Conservation (phyloP, 257 asterid genomes). For the Primulina eburnea region DNA sequence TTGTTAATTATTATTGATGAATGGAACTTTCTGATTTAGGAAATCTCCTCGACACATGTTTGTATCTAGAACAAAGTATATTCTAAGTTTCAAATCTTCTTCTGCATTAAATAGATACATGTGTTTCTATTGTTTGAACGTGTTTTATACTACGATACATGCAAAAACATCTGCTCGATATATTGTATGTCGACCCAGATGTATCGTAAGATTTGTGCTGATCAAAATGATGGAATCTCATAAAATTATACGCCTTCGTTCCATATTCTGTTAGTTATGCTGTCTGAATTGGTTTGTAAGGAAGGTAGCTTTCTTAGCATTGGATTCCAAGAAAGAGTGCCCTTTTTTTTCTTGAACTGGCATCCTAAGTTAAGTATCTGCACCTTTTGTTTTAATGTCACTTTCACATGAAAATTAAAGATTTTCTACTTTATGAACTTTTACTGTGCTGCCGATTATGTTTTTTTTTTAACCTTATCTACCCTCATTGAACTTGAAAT, state of each 20-base stretch:
- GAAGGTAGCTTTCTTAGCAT: conserved; percentile 1
- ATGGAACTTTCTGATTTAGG: conserved; percentile 54
- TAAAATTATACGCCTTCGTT: conserved; percentile 14
- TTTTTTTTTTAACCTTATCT: background rate
- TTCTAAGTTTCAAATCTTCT: background rate
- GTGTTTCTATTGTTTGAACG: background rate
- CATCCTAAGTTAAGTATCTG: conserved; percentile 29
- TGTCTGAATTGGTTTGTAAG: conserved; percentile 20
- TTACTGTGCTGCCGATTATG: background rate
- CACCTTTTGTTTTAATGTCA: conserved; percentile 16
- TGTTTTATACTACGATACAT: too few relatives aligned
- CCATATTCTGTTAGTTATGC: conserved; percentile 15
- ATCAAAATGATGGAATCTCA: conserved; percentile 46
- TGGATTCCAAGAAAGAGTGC: conserved; percentile 29
- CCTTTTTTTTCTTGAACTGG: conserved; percentile 24
- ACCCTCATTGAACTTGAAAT: background rate
- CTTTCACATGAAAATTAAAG: background rate
- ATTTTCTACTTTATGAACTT: too few relatives aligned
- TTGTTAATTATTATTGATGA: conserved; percentile 50
- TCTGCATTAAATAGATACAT: background rate
- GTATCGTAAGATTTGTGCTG: background rate
- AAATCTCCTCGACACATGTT: conserved; percentile 54
- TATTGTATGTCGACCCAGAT: background rate
- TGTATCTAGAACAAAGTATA: conserved; percentile 74
- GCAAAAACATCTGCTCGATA: background rate